Conservation (phyloP, 2,329 filamentous ascomycete species). For the Tothia fuscella region DNA sequence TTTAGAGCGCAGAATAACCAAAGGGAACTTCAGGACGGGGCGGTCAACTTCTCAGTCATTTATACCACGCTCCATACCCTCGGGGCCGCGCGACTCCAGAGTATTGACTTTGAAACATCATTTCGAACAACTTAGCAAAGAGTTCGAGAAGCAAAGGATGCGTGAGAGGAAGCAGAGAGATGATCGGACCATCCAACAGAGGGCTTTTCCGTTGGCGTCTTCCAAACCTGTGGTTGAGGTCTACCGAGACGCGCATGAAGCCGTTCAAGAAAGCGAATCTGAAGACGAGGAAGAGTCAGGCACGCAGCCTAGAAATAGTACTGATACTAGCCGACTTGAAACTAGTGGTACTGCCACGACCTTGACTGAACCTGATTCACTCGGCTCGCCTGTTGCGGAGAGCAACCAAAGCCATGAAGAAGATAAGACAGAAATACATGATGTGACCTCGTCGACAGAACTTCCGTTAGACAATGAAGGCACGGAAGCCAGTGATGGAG, state of each 20-base stretch:
- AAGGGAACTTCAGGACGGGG: not conserved
- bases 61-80: conserved; percentile 74
- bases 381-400: not conserved
- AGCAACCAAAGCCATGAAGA: conserved; percentile 1
- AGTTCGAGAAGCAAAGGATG: conserved; percentile 90
- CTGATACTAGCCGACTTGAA: conserved; percentile 14
- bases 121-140: conserved; percentile 90
- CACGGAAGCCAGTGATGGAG: conserved; percentile 51
- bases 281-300: conserved; percentile 50
- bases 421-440: not conserved
- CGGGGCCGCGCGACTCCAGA: conserved; percentile 36
- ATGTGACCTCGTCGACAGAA: conserved; percentile 11
- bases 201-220: conserved; percentile 78
- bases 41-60: conserved; percentile 45
- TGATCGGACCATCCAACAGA: conserved; percentile 61
- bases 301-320: conserved; percentile 19
- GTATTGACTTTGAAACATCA: conserved; percentile 90
- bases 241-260: conserved; percentile 86
- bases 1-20: conserved; percentile 6
- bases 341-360: conserved; percentile 14
- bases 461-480: conserved; percentile 11
- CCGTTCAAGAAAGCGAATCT: conserved; percentile 67
- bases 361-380: not conserved
- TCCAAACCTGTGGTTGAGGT: conserved; percentile 96
- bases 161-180: conserved; percentile 73